phyloP scores from a whole-genome alignment of 2,329 filamentous ascomycete species.

The Penicillium sp. region DNA sequence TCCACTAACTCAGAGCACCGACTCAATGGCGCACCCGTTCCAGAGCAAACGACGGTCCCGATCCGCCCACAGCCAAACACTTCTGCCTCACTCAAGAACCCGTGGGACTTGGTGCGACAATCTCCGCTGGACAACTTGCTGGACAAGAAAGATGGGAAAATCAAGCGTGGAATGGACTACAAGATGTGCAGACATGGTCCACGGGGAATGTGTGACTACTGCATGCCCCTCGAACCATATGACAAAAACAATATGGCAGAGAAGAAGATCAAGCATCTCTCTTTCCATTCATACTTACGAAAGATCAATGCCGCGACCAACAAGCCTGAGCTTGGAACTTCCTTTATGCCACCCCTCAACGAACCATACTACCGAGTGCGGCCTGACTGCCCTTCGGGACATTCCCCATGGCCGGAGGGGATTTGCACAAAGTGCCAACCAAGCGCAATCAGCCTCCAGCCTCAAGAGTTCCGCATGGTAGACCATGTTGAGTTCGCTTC shows the following conservation, averaged over 20 bases:
- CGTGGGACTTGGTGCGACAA: slow-evolving; percentile 90
- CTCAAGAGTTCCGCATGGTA: slow-evolving; percentile 92
- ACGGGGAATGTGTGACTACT: slow-evolving; percentile 99
- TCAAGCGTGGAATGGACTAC: slow-evolving; percentile 69
- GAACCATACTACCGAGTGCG: slow-evolving; percentile 92
- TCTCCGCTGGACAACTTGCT: slow-evolving; percentile 82
- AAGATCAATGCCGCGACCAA: slow-evolving; percentile 97
- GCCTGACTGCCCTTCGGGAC: slow-evolving; percentile 86
- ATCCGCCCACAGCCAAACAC: slow-evolving; percentile 62
- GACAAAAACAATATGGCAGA: slow-evolving; percentile 84
- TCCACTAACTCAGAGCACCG: slow-evolving; percentile 32
- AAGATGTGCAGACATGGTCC: slow-evolving; percentile 95
- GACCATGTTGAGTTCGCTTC: slow-evolving; percentile 97
- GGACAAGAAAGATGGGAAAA: slow-evolving; percentile 89
- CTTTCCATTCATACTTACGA: slow-evolving; percentile 89
- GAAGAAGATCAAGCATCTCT: slow-evolving; percentile 98
- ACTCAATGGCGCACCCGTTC: slow-evolving; percentile 40
- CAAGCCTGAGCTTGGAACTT: slow-evolving; percentile 88
- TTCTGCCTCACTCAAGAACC: slow-evolving; percentile 71
- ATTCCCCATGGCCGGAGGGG: slow-evolving; percentile 90
- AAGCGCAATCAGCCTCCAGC: slow-evolving; percentile 91
- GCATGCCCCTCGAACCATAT: slow-evolving; percentile 95
- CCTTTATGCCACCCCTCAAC: slow-evolving; percentile 91
- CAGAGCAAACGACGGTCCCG: slow-evolving; percentile 60
- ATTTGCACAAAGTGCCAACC: slow-evolving; percentile 99